phyloP scores from a whole-genome alignment of 768 basidiomycete species.

The Russula lepida region DNA sequence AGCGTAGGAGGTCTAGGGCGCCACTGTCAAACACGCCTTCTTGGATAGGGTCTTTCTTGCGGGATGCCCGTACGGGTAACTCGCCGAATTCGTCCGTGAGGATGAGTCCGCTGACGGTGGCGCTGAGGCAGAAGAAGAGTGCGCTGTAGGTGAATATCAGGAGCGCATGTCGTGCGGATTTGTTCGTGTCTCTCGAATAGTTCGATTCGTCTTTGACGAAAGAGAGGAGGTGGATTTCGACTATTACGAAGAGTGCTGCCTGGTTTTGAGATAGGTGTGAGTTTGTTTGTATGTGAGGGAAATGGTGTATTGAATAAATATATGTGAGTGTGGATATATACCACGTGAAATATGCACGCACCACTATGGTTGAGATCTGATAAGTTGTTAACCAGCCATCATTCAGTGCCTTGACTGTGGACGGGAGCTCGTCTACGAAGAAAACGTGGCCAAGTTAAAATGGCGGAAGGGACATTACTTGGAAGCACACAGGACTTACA shows the following conservation, averaged over 20 bases:
- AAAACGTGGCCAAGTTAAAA: not conserved
- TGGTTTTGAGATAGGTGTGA: not conserved
- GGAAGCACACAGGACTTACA: not conserved
- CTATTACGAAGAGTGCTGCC: conserved; percentile 12
- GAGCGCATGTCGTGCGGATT: conserved; percentile 6
- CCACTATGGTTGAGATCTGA: conserved; percentile 13
- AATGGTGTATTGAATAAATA: no score
- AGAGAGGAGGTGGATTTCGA: conserved; percentile 16
- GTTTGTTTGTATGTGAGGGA: not conserved
- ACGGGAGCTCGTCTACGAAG: conserved; percentile 15
- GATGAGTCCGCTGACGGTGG: conserved; percentile 16
- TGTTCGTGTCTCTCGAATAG: not conserved
- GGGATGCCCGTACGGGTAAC: conserved; percentile 17
- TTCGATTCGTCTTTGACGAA: conserved; percentile 5
- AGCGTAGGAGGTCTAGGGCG: conserved; percentile 5
- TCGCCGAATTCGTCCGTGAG: conserved; percentile 17
- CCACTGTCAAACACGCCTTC: conserved; percentile 14
- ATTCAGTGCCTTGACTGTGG: conserved; percentile 18
- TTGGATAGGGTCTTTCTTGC: conserved; percentile 1
- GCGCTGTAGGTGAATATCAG: conserved; percentile 18
- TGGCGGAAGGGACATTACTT: not conserved
- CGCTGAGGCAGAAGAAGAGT: conserved; percentile 18
- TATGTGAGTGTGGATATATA: not conserved
- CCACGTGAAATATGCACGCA: not conserved
- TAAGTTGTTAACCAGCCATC: conserved; percentile 18